phyloP scores from a whole-genome alignment of 495 filamentous ascomycete species.

The Penicillium ochrochloron region DNA sequence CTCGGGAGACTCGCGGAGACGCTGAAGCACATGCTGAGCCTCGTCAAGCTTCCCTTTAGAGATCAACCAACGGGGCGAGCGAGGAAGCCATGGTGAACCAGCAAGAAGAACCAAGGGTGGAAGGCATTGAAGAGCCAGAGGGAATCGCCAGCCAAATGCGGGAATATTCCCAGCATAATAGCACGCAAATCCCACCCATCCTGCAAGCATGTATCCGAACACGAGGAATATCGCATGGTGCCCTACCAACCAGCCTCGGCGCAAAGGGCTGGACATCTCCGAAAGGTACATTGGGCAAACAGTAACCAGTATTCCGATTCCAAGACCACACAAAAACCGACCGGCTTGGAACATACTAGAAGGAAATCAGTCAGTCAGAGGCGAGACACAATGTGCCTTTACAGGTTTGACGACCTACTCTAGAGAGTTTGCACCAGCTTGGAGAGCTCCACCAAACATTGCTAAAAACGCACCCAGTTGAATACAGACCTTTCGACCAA shows the following conservation, averaged over 20 bases:
- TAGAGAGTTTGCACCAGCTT: constrained; percentile 47
- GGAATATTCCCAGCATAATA: constrained; percentile 43
- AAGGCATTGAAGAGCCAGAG: constrained; percentile 47
- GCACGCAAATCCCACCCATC: constrained; percentile 51
- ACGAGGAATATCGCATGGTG: constrained; percentile 48
- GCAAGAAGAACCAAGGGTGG: constrained; percentile 45
- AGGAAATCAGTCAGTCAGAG: constrained; percentile 17
- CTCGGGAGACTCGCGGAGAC: constrained; percentile 36
- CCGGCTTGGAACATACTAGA: constrained; percentile 53
- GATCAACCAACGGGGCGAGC: constrained; percentile 53
- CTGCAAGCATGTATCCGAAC: constrained; percentile 48
- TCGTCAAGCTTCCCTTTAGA: constrained; percentile 44
- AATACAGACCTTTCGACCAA: constrained; percentile 50
- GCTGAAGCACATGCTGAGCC: constrained; percentile 38
- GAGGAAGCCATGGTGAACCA: constrained; percentile 46
- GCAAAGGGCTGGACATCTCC: constrained; percentile 42
- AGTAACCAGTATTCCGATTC: constrained; percentile 51
- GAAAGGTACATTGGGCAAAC: constrained; percentile 53
- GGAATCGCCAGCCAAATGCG: constrained; percentile 51
- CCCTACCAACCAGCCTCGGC: constrained; percentile 44
- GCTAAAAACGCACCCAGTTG: constrained; percentile 49
- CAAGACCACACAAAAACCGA: constrained; percentile 53
- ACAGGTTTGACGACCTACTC: constrained; percentile 24
- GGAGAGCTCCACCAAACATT: constrained; percentile 51
- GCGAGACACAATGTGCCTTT: not conserved